Conservation (phyloP, 768 basidiomycete genomes). For the Leccinum incarnatum region DNA sequence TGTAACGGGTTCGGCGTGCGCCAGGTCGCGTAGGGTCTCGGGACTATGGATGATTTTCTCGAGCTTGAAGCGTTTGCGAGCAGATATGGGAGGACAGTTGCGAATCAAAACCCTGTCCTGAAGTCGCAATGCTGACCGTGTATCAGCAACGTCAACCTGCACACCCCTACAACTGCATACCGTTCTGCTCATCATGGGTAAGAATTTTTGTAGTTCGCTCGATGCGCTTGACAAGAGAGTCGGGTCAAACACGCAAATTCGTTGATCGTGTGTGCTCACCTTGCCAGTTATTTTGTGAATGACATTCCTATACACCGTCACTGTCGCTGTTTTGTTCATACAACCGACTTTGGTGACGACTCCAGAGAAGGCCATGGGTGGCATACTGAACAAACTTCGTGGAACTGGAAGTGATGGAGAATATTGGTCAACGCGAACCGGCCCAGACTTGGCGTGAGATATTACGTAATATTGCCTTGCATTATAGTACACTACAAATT, state of each 20-base stretch:
- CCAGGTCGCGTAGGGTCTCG: constrained; percentile 53
- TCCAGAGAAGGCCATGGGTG: constrained; percentile 74
- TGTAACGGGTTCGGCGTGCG: constrained; percentile 11
- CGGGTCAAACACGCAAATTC: background rate
- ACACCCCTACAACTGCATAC: constrained; percentile 40
- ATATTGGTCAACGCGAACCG: too few relatives aligned
- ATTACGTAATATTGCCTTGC: background rate
- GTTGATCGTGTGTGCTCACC: constrained; percentile 40
- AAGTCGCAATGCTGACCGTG: constrained; percentile 51
- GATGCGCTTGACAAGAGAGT: constrained; percentile 50
- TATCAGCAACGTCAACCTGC: constrained; percentile 6
- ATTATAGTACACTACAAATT: too few relatives aligned
- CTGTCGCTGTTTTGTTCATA: constrained; percentile 85
- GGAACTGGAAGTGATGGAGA: background rate
- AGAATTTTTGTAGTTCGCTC: constrained; percentile 77
- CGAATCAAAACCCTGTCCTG: constrained; percentile 76
- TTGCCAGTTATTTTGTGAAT: constrained; percentile 76
- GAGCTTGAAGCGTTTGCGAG: constrained; percentile 71
- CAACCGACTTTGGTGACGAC: constrained; percentile 76
- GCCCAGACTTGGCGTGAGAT: background rate
- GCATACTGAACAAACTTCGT: constrained; percentile 44
- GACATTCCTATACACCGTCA: constrained; percentile 72
- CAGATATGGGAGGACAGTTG: constrained; percentile 79
- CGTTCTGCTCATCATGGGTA: constrained; percentile 68
- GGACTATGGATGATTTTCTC: constrained; percentile 69